phyloP scores from a whole-genome alignment of 805 yeast species.

The Candida maltosa region DNA sequence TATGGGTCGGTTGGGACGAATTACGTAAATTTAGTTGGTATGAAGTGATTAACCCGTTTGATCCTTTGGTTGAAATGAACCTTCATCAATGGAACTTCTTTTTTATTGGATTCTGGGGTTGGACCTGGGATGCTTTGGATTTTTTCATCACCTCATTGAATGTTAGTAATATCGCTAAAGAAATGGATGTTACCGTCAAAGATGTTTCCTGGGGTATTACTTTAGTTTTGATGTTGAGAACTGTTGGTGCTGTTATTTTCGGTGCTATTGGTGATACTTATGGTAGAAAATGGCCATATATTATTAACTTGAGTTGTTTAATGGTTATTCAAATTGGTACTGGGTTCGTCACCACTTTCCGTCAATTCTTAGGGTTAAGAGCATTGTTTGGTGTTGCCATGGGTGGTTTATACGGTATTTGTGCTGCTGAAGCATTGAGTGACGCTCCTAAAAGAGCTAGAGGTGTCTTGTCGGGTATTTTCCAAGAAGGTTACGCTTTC shows the following conservation, averaged over 20 bases:
- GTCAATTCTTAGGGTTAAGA: slow-evolving; percentile 58
- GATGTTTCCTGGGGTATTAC: slow-evolving; percentile 73
- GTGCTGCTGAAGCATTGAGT: slow-evolving; percentile 65
- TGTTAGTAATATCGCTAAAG: slow-evolving; percentile 46
- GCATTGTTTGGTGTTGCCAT: slow-evolving; percentile 66
- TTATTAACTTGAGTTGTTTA: slow-evolving; percentile 43
- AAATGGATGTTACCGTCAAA: slow-evolving; percentile 41
- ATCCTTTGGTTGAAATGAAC: slow-evolving; percentile 33
- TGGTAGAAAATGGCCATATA: slow-evolving; percentile 69
- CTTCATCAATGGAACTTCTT: slow-evolving; percentile 55
- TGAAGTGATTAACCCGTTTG: slow-evolving; percentile 45
- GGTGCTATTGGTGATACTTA: slow-evolving; percentile 59
- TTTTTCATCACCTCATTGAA: slow-evolving; percentile 62
- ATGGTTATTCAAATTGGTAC: slow-evolving; percentile 63
- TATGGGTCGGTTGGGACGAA: slow-evolving; percentile 45
- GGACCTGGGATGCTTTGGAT: slow-evolving; percentile 75
- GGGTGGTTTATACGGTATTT: slow-evolving; percentile 71
- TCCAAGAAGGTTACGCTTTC: slow-evolving; percentile 57
- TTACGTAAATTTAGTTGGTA: slow-evolving; percentile 30
- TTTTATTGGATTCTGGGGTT: slow-evolving; percentile 56
- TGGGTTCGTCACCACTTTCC: slow-evolving; percentile 58
- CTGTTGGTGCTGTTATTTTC: slow-evolving; percentile 67
- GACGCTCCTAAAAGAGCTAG: slow-evolving; percentile 59
- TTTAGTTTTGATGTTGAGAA: slow-evolving; percentile 65
- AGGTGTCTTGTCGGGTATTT: slow-evolving; percentile 60